A percentile compares a stretch with the other conserved stretches of the same genome.
Evolutionary conservation across 1,284 basidiomycete genomes (phyloP).

Genomic region (Apiotrichum gracile): DNA sequence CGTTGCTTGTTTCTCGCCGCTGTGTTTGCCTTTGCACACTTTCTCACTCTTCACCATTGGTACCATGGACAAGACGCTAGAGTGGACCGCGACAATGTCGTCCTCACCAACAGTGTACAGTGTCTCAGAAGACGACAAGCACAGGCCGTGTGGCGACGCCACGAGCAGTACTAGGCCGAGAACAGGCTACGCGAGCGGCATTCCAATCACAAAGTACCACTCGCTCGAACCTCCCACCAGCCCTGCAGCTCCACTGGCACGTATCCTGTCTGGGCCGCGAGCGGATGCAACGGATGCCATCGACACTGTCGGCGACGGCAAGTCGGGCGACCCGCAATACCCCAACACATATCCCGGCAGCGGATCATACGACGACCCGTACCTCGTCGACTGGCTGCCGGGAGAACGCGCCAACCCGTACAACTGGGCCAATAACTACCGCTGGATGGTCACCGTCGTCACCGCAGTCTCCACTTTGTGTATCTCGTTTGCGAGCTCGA

Average conservation of each 20-base stretch:
- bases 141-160: neutral
- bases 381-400: constrained; percentile 48
- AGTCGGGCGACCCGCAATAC: neutral
- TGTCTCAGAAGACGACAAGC: too few relatives aligned
- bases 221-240: constrained; percentile 50
- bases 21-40: too few relatives aligned
- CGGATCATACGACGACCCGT: constrained; percentile 27
- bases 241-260: constrained; percentile 11
- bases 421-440: constrained; percentile 56
- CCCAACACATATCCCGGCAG: constrained; percentile 21
- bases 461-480: constrained; percentile 54
- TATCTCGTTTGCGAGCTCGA: constrained; percentile 56
- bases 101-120: too few relatives aligned
- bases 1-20: too few relatives aligned
- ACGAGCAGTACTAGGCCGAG: neutral
- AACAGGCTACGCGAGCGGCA: neutral
- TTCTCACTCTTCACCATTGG: too few relatives aligned
- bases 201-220: constrained; percentile 2
- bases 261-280: constrained; percentile 6
- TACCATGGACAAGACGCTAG: too few relatives aligned
- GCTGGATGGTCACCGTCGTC: constrained; percentile 31
- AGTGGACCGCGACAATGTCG: too few relatives aligned
- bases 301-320: neutral
- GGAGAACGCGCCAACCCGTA: constrained; percentile 59
- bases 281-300: too few relatives aligned